phyloP scores from a whole-genome alignment of 2,329 filamentous ascomycete species.

The Penicillium sp. region DNA sequence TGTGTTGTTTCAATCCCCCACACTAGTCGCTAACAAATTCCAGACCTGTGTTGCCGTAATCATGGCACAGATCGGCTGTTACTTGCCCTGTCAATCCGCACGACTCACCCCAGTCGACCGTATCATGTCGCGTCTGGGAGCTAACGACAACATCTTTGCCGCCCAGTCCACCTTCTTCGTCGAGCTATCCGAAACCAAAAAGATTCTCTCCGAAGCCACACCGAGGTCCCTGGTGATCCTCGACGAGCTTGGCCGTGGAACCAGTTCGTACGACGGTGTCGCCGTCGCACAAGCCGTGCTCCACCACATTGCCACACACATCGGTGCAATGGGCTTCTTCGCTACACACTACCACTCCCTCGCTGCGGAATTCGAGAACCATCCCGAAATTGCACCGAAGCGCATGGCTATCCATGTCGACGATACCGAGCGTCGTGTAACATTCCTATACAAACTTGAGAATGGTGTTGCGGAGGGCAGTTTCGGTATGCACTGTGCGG shows the following conservation, averaged over 20 bases:
- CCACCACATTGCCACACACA: slow-evolving; percentile 91
- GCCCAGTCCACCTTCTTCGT: slow-evolving; percentile 98
- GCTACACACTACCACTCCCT: slow-evolving; percentile 97
- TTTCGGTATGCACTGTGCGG: slow-evolving; percentile 98
- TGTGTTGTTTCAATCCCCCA: neutral
- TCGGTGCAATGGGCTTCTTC: slow-evolving; percentile 94
- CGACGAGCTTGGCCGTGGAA: slow-evolving; percentile 92
- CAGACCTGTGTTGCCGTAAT: slow-evolving; percentile 94
- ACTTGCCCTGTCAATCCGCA: slow-evolving; percentile 80
- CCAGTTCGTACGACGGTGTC: slow-evolving; percentile 92
- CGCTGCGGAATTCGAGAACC: slow-evolving; percentile 82
- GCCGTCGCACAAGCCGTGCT: slow-evolving; percentile 95
- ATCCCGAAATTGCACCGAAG: slow-evolving; percentile 82
- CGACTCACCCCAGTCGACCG: slow-evolving; percentile 87
- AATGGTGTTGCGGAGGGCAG: slow-evolving; percentile 92
- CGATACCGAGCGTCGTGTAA: slow-evolving; percentile 78
- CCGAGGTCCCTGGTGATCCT: slow-evolving; percentile 93
- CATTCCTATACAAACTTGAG: slow-evolving; percentile 93
- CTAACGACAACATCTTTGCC: slow-evolving; percentile 98
- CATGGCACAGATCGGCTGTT: slow-evolving; percentile 94
- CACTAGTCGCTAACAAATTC: slow-evolving; percentile 23
- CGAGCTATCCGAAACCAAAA: slow-evolving; percentile 95
- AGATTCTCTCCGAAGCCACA: slow-evolving; percentile 92
- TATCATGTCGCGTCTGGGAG: slow-evolving; percentile 97
- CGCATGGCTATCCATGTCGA: slow-evolving; percentile 97